Conservation (phyloP, 1,139 yeast species). For the Kazachstania sp. region DNA sequence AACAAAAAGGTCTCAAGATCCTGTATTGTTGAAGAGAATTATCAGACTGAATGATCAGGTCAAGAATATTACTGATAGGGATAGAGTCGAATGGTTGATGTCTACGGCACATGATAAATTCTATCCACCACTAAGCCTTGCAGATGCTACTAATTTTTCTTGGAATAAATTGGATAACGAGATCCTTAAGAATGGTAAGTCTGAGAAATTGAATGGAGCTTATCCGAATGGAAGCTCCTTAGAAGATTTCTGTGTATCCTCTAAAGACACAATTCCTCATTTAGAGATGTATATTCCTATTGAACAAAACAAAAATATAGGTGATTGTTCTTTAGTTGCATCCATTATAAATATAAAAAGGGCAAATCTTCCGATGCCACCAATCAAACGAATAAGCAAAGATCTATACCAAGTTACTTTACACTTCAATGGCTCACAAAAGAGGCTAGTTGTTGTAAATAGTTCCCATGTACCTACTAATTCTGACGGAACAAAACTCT, state of each 20-base stretch:
- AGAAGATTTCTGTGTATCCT: slow-evolving; percentile 5
- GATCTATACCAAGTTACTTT: slow-evolving; percentile 37
- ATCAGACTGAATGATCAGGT: slow-evolving; percentile 12
- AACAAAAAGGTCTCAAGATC: slow-evolving; percentile 11
- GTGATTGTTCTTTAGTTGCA: slow-evolving; percentile 75
- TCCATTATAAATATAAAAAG: slow-evolving; percentile 38
- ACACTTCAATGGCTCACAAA: slow-evolving; percentile 50
- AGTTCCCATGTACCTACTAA: slow-evolving; percentile 33
- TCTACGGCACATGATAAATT: slow-evolving; percentile 32
- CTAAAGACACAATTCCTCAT: neutral
- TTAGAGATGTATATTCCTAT: slow-evolving; percentile 14
- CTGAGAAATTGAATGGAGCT: slow-evolving; percentile 4
- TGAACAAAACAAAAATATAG: slow-evolving; percentile 44
- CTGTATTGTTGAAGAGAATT: slow-evolving; percentile 12
- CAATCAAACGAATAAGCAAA: slow-evolving; percentile 15
- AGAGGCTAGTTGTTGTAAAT: slow-evolving; percentile 47
- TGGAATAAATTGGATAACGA: slow-evolving; percentile 12
- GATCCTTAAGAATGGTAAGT: slow-evolving; percentile 6
- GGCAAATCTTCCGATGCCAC: slow-evolving; percentile 31
- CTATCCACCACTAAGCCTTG: slow-evolving; percentile 34
- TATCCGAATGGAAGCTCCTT: slow-evolving; percentile 17
- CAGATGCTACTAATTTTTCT: slow-evolving; percentile 15
- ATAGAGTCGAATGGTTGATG: slow-evolving; percentile 39
- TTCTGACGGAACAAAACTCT: slow-evolving; percentile 13
- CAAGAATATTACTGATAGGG: slow-evolving; percentile 16